Evolutionary conservation across 225 moss, liverwort and hornwort genomes (phyloP).

Genomic region (Bryum argenteum): DNA sequence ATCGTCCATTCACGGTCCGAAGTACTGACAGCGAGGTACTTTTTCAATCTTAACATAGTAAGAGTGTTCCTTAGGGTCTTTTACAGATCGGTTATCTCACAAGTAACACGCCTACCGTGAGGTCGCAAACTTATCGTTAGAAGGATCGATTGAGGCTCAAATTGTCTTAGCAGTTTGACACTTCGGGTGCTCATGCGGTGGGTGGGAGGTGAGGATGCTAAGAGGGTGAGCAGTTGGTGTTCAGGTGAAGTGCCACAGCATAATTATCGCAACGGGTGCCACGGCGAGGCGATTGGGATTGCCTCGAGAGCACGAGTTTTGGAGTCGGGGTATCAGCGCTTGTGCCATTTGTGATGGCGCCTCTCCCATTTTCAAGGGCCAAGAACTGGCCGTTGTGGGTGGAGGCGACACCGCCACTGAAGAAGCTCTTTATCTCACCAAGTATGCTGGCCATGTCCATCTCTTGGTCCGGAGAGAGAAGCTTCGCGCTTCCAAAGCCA

Average conservation of each 20-base stretch:
- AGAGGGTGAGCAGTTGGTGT: conserved; percentile 45
- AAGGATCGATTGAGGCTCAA: neutral
- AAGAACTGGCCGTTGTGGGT: conserved; percentile 93
- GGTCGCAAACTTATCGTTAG: neutral
- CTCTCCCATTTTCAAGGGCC: conserved; percentile 89
- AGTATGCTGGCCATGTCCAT: conserved; percentile 95
- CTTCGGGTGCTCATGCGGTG: no score
- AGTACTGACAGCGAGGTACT: conserved; percentile 84
- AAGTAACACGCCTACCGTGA: neutral
- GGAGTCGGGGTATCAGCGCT: conserved; percentile 95
- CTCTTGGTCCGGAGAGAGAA: conserved; percentile 80
- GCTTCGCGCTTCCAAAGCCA: conserved; percentile 92
- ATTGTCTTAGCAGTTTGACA: no score
- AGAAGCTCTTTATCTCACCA: conserved; percentile 90
- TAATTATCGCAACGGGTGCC: conserved; percentile 95
- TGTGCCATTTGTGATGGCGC: conserved; percentile 98
- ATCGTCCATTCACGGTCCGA: conserved; percentile 87
- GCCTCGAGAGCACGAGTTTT: conserved; percentile 93
- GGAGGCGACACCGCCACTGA: conserved; percentile 96
- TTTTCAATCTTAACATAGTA: conserved; percentile 6
- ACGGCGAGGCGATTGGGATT: conserved; percentile 87
- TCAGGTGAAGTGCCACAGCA: conserved; percentile 93
- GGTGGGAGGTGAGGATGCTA: conserved; percentile 22
- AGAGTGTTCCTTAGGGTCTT: neutral
- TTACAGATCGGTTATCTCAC: no score